phyloP scores from a whole-genome alignment of 2,329 filamentous ascomycete species.

The Phialocephala subalpina region DNA sequence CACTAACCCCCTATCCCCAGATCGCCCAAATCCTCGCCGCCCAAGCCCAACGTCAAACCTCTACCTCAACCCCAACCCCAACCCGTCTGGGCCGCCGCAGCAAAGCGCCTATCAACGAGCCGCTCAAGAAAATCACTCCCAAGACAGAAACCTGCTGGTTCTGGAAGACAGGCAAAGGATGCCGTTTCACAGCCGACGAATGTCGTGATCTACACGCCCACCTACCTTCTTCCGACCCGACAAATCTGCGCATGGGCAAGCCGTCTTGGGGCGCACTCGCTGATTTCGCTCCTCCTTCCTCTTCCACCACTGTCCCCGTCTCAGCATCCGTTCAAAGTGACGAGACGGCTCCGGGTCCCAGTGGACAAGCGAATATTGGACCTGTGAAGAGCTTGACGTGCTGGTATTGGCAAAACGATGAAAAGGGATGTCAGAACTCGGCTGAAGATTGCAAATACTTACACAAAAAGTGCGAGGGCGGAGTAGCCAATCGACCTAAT shows the following conservation, averaged over 20 bases:
- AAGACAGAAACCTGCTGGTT: conserved; percentile 38
- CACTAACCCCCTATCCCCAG: neutral
- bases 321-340: neutral
- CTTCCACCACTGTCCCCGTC: conserved; percentile 2
- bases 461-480: conserved; percentile 21
- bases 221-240: conserved; percentile 6
- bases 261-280: conserved; percentile 35
- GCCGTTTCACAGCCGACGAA: conserved; percentile 39
- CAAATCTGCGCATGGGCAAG: conserved; percentile 34
- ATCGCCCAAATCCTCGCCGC: conserved; percentile 27
- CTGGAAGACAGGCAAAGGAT: conserved; percentile 26
- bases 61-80: neutral
- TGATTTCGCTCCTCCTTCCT: conserved; percentile 20
- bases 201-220: conserved; percentile 38
- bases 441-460: conserved; percentile 31
- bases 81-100: neutral
- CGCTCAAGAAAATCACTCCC: conserved; percentile 24
- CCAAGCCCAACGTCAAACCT: conserved; percentile 10
- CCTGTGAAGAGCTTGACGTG: conserved; percentile 26
- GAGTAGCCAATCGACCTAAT: conserved; percentile 21
- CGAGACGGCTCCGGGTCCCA: neutral
- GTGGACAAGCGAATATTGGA: neutral
- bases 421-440: conserved; percentile 16
- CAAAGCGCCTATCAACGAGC: conserved; percentile 22
- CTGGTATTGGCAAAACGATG: conserved; percentile 32